Percentiles rank a stretch among this genome's conserved stretches.
Evolutionary conservation across 371 early-diverging fungal species (phyloP).

Genomic region (Chytridium lagenaria): DNA sequence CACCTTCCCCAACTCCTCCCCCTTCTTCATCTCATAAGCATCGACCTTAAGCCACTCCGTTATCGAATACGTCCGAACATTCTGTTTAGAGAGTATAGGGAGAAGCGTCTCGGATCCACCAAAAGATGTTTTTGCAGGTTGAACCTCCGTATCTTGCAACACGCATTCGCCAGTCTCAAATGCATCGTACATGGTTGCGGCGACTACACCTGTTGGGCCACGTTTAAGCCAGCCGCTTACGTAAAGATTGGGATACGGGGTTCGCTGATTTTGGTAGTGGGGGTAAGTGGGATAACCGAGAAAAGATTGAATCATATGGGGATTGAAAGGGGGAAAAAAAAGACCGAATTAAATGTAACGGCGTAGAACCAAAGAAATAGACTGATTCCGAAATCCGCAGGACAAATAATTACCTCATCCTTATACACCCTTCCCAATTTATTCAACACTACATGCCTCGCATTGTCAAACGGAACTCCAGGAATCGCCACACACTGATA

Average conservation of each 20-base stretch:
- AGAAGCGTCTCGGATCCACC: conserved; percentile 35
- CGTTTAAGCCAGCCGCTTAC: conserved; percentile 95
- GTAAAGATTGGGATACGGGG: too few relatives aligned
- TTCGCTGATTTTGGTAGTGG: too few relatives aligned
- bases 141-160: conserved; percentile 58
- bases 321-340: too few relatives aligned
- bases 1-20: conserved; percentile 71
- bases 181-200: conserved; percentile 92
- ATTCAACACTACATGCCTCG: conserved; percentile 77
- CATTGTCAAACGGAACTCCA: conserved; percentile 79
- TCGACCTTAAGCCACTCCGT: conserved; percentile 86
- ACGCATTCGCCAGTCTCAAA: conserved; percentile 86
- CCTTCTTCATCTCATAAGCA: conserved; percentile 71
- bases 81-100: conserved; percentile 19
- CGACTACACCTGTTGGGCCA: conserved; percentile 94
- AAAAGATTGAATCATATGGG: too few relatives aligned
- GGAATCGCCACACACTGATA: conserved; percentile 71
- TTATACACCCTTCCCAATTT: conserved; percentile 61
- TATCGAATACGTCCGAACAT: conserved; percentile 48
- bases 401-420: not conserved
- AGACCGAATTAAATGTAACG: too few relatives aligned
- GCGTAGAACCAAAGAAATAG: too few relatives aligned
- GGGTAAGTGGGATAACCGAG: too few relatives aligned
- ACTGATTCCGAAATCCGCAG: too few relatives aligned
- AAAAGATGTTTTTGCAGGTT: not conserved